phyloP scores from a whole-genome alignment of 345 rosid species.

The Acer negundo region DNA sequence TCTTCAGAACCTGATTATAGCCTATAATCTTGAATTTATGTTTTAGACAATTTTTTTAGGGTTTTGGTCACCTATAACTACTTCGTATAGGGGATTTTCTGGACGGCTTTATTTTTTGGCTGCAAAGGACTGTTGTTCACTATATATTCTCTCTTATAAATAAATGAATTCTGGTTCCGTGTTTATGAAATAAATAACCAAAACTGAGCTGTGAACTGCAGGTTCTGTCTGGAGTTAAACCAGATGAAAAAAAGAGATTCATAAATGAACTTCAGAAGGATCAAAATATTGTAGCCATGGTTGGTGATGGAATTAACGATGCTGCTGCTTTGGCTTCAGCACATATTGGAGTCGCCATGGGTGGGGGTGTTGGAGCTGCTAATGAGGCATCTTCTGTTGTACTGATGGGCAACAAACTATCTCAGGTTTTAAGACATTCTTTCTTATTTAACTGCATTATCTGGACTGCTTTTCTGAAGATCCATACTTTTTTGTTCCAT shows the following conservation, averaged over 20 bases:
- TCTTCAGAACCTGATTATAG: too few relatives aligned
- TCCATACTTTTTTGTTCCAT: background rate
- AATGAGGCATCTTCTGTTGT: constrained; percentile 94
- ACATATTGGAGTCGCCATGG: constrained; percentile 92
- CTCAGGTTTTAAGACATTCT: constrained; percentile 59
- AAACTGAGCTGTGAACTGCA: constrained; percentile 32
- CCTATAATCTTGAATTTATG: too few relatives aligned
- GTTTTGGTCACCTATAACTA: too few relatives aligned
- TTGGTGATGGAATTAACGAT: constrained; percentile 97
- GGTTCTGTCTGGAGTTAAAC: constrained; percentile 87
- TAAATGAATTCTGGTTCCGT: background rate
- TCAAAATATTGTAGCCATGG: constrained; percentile 85
- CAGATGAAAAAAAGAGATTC: constrained; percentile 76
- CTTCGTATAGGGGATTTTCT: background rate
- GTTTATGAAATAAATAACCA: background rate
- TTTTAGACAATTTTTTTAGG: too few relatives aligned
- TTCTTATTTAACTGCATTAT: background rate
- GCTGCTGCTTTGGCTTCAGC: constrained; percentile 95
- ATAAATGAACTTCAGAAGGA: constrained; percentile 69
- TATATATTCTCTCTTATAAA: background rate
- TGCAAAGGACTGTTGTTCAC: background rate
- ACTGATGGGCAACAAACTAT: constrained; percentile 81
- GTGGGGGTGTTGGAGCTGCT: constrained; percentile 96
- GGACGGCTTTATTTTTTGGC: background rate
- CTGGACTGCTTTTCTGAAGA: background rate